These are phyloP conservation scores for Nakazawaea holstii DNA, from an alignment of 805 yeast genomes.

Conservation along the genomic window DNA sequence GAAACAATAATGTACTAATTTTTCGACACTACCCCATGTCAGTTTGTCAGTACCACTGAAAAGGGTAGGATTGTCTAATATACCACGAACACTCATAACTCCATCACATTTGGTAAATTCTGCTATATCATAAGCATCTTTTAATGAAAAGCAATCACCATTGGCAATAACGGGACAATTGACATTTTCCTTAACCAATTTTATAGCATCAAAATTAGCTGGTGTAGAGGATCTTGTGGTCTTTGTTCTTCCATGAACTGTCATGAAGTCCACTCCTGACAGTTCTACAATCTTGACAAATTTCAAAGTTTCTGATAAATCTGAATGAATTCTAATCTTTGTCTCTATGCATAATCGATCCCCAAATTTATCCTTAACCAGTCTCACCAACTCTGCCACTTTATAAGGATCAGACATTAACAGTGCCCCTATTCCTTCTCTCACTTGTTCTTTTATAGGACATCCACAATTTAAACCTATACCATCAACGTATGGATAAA, in stretches of 20 bases:
- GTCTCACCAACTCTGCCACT: conserved; percentile 78
- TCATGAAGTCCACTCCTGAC: conserved; percentile 90
- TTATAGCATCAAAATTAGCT: conserved; percentile 79
- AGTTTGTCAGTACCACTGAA: conserved; percentile 69
- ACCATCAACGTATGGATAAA: conserved; percentile 88
- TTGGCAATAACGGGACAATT: conserved; percentile 88
- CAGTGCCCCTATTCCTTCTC: conserved; percentile 97
- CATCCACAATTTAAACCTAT: conserved; percentile 96
- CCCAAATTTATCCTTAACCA: conserved; percentile 75
- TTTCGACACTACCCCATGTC: conserved; percentile 90
- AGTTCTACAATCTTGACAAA: conserved; percentile 72
- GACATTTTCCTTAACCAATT: conserved; percentile 49
- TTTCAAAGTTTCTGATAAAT: conserved; percentile 63
- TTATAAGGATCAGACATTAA: conserved; percentile 78
- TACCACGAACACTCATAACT: conserved; percentile 93
- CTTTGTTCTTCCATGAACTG: conserved; percentile 90
- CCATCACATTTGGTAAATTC: conserved; percentile 78
- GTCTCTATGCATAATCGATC: conserved; percentile 75
- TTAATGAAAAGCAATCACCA: conserved; percentile 80
- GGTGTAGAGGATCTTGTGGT: conserved; percentile 82
- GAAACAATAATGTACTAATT: conserved; percentile 71
- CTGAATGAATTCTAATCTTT: conserved; percentile 82
- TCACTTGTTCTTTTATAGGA: conserved; percentile 89
- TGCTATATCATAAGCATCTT: conserved; percentile 61
- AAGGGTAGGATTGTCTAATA: conserved; percentile 79